These are phyloP conservation scores for Dothistroma pini DNA, from an alignment of 2,329 filamentous ascomycete species.

Conservation along the genomic window DNA sequence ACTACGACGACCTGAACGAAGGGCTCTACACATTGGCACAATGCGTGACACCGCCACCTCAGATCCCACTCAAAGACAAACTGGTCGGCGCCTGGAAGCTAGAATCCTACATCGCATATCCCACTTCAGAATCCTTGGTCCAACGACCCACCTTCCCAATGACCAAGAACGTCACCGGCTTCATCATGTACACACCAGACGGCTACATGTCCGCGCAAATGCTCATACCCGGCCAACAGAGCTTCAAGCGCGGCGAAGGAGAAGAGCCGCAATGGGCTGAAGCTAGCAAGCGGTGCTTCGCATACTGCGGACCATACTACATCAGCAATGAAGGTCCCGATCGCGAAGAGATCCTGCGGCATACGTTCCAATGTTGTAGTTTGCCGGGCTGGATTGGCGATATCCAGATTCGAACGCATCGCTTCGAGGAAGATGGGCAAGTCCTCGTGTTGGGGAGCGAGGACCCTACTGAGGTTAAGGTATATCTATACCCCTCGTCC, in stretches of 20 bases:
- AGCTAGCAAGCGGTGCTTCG: conserved; percentile 37
- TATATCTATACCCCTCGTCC: conserved; percentile 9
- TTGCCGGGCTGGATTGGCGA: conserved; percentile 39
- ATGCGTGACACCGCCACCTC: conserved; percentile 29
- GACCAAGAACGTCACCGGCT: conserved; percentile 37
- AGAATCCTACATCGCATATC: conserved; percentile 39
- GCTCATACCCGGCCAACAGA: conserved; percentile 37
- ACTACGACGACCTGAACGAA: conserved; percentile 34
- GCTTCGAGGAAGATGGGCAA: conserved; percentile 38
- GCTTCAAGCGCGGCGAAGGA: conserved; percentile 37
- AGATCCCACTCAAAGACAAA: conserved; percentile 30
- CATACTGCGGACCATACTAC: conserved; percentile 39
- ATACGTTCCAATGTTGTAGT: conserved; percentile 39
- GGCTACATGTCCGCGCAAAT: conserved; percentile 40
- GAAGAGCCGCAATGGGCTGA: conserved; percentile 40
- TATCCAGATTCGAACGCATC: conserved; percentile 36
- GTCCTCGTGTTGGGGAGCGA: conserved; percentile 39
- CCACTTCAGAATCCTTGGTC: conserved; percentile 34
- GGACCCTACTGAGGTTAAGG: conserved; percentile 39
- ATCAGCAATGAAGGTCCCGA: conserved; percentile 36
- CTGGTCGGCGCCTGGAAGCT: conserved; percentile 38
- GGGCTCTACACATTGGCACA: conserved; percentile 34
- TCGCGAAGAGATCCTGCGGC: conserved; percentile 34
- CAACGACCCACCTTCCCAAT: conserved; percentile 37
- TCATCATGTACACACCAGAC: conserved; percentile 40